Evolutionary conservation across 805 yeast species (phyloP).

Genomic region (Metschnikowia arizonensis): DNA sequence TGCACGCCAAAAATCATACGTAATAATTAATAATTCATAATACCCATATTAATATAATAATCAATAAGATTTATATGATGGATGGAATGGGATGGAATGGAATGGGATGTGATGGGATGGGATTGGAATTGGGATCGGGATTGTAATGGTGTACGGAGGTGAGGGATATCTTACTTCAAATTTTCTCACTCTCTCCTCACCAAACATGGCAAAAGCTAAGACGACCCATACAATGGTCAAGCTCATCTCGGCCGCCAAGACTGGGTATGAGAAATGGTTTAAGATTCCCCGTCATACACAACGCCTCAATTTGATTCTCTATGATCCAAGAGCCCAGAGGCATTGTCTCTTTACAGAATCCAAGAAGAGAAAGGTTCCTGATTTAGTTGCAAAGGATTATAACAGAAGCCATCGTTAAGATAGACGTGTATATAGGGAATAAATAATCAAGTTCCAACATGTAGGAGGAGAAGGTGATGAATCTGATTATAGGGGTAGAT

Average conservation of each 20-base stretch:
- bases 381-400: slow-evolving; percentile 37
- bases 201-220: slow-evolving; percentile 47
- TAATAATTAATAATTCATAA: too few species aligned
- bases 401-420: slow-evolving; percentile 20
- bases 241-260: slow-evolving; percentile 82
- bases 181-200: background rate
- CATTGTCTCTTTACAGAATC: slow-evolving; percentile 89
- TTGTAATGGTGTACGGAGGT: slow-evolving; percentile 7
- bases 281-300: slow-evolving; percentile 79
- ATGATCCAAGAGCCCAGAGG: slow-evolving; percentile 57
- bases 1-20: too few species aligned
- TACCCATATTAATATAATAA: too few species aligned
- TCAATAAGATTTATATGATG: too few species aligned
- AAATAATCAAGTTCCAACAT: background rate
- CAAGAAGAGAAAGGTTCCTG: slow-evolving; percentile 77
- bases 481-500: too few species aligned
- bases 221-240: slow-evolving; percentile 79
- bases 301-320: slow-evolving; percentile 61
- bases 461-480: background rate
- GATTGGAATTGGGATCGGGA: too few species aligned
- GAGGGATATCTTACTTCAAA: background rate
- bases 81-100: too few species aligned
- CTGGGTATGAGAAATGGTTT: slow-evolving; percentile 82
- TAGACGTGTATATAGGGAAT: slow-evolving; percentile 13
- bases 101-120: too few species aligned